Percentiles rank a stretch among this genome's conserved stretches.
Conservation (phyloP, 768 basidiomycete species). For the Boletus sensibilis region DNA sequence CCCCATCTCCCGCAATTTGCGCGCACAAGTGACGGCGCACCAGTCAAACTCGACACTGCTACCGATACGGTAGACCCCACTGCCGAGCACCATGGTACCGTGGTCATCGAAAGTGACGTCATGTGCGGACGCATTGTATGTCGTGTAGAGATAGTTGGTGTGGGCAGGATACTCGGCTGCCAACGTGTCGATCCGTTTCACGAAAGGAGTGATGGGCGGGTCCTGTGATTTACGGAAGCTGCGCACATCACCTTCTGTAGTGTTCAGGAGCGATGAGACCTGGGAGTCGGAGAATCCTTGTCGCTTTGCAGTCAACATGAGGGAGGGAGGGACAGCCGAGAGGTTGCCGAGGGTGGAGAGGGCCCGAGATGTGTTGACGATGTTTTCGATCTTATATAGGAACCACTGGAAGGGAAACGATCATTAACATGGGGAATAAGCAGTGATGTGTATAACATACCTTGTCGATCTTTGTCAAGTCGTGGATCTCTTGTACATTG, state of each 20-base stretch:
- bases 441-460: slow-evolving; percentile 32
- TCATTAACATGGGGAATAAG: neutral
- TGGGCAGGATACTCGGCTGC: slow-evolving; percentile 98
- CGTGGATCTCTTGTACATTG: slow-evolving; percentile 85
- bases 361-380: slow-evolving; percentile 81
- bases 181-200: slow-evolving; percentile 98
- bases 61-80: slow-evolving; percentile 97
- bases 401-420: slow-evolving; percentile 71
- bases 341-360: slow-evolving; percentile 71
- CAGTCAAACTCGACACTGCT: slow-evolving; percentile 99
- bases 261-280: slow-evolving; percentile 77
- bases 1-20: slow-evolving; percentile 89
- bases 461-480: slow-evolving; percentile 98
- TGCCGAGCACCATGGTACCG: slow-evolving; percentile 99
- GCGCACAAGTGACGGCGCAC: slow-evolving; percentile 99
- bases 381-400: slow-evolving; percentile 98
- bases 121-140: slow-evolving; percentile 95
- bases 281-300: slow-evolving; percentile 96
- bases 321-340: slow-evolving; percentile 64
- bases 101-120: slow-evolving; percentile 95
- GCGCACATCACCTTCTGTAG: slow-evolving; percentile 77
- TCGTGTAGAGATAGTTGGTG: slow-evolving; percentile 99
- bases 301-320: slow-evolving; percentile 85
- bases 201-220: slow-evolving; percentile 80
- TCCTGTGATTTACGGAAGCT: slow-evolving; percentile 81